Evolutionary conservation across 1,284 basidiomycete species (phyloP).

Genomic region (Porphyrellus sp.): DNA sequence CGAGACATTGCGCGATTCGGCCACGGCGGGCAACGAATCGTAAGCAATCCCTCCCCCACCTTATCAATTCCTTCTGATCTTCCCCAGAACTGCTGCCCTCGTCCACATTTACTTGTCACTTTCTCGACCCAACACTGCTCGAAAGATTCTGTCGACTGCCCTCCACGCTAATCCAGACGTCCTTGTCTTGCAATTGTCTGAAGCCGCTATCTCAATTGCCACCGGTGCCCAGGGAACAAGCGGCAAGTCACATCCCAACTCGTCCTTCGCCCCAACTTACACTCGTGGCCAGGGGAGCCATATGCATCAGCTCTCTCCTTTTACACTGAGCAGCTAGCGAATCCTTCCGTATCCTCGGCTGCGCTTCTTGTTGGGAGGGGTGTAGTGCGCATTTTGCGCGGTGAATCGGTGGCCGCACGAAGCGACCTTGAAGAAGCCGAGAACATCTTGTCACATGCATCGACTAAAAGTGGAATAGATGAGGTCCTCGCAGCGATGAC

Average conservation of each 20-base stretch:
- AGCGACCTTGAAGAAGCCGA: conserved; percentile 83
- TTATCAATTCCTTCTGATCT: neutral
- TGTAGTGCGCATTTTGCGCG: conserved; percentile 77
- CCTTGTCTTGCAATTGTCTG: conserved; percentile 83
- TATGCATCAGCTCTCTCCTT: conserved; percentile 77
- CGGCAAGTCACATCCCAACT: conserved; percentile 11
- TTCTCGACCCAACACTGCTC: conserved; percentile 81
- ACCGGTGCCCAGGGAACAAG: conserved; percentile 65
- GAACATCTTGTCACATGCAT: conserved; percentile 34
- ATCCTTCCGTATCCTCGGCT: conserved; percentile 76
- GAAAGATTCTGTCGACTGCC: conserved; percentile 76
- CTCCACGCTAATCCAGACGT: conserved; percentile 88
- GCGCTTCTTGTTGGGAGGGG: conserved; percentile 80
- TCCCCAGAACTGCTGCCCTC: conserved; percentile 68
- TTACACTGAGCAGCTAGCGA: conserved; percentile 88
- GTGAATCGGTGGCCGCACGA: conserved; percentile 78
- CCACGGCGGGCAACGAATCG: conserved; percentile 57
- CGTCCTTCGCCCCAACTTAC: neutral
- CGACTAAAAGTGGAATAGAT: conserved; percentile 27
- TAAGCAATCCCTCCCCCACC: conserved; percentile 43
- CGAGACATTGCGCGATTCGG: conserved; percentile 73
- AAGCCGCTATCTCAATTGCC: conserved; percentile 82
- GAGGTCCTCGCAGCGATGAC: conserved; percentile 71
- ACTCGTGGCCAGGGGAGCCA: conserved; percentile 27
- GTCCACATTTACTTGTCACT: conserved; percentile 86